phyloP scores from a whole-genome alignment of 495 filamentous ascomycete genomes.

The Aspergillus affinis region DNA sequence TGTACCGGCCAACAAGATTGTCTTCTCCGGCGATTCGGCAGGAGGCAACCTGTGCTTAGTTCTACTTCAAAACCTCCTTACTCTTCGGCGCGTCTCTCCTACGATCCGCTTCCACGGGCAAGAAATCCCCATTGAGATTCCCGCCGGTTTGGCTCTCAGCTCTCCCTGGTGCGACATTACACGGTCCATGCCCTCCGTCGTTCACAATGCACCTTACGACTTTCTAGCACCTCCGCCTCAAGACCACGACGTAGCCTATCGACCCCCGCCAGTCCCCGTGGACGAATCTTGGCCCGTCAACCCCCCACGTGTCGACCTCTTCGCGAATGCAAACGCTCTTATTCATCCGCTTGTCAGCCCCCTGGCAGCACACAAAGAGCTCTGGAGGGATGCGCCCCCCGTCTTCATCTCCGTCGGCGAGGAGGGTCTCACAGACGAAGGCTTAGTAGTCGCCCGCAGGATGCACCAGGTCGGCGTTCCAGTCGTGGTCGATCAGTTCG shows the following conservation, averaged over 20 bases:
- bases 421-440: constrained; percentile 78
- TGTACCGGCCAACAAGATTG: constrained; percentile 66
- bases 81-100: constrained; percentile 57
- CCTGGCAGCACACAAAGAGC: constrained; percentile 50
- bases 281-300: constrained; percentile 70
- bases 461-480: constrained; percentile 60
- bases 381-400: constrained; percentile 70
- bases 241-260: constrained; percentile 31
- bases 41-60: constrained; percentile 75
- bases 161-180: constrained; percentile 80
- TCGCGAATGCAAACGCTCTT: constrained; percentile 59
- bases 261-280: constrained; percentile 36
- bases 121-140: constrained; percentile 61
- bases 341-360: constrained; percentile 76
- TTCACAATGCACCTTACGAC: constrained; percentile 64
- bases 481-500: constrained; percentile 72
- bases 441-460: constrained; percentile 57
- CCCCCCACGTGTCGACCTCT: constrained; percentile 70
- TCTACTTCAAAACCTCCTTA: constrained; percentile 71
- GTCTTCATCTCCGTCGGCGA: constrained; percentile 73
- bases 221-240: constrained; percentile 61
- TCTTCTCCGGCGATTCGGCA: constrained; percentile 84
- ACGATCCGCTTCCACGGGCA: constrained; percentile 64
- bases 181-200: constrained; percentile 69
- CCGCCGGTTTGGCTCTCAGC: constrained; percentile 62